Conservation (phyloP, 805 yeast species). For the Yarrowia divulgata region DNA sequence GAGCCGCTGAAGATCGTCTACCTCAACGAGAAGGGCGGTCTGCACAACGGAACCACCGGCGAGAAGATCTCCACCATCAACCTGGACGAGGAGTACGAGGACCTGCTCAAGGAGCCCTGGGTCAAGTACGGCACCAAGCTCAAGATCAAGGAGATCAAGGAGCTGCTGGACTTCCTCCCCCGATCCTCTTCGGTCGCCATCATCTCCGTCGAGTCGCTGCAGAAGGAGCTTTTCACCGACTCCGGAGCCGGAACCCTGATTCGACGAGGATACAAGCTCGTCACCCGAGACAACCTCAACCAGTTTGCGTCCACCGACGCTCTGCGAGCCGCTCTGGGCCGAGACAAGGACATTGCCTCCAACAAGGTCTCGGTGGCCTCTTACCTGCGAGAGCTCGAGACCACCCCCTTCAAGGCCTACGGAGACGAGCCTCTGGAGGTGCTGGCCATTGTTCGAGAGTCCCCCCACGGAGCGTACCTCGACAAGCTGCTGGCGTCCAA, state of each 20-base stretch:
- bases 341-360: conserved; percentile 76
- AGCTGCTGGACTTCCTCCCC: conserved; percentile 90
- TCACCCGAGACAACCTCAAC: conserved; percentile 65
- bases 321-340: conserved; percentile 74
- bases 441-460: conserved; percentile 76
- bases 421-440: conserved; percentile 98
- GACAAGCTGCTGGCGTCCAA: conserved; percentile 88
- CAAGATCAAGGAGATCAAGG: conserved; percentile 95
- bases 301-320: conserved; percentile 69
- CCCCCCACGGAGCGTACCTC: conserved; percentile 59
- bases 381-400: conserved; percentile 76
- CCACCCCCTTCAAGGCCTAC: conserved; percentile 70
- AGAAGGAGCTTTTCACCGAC: conserved; percentile 96
- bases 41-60: conserved; percentile 88
- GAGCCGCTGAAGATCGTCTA: conserved; percentile 97
- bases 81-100: conserved; percentile 92
- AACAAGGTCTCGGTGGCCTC: conserved; percentile 80
- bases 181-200: conserved; percentile 98
- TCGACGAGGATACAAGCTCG: conserved; percentile 92
- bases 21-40: conserved; percentile 97
- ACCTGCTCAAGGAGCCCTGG: conserved; percentile 91
- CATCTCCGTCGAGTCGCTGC: conserved; percentile 91
- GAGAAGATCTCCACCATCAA: conserved; percentile 90
- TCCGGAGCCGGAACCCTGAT: conserved; percentile 99
- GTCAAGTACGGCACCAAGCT: conserved; percentile 98